These are phyloP conservation scores for Saccharomyces jurei DNA, from an alignment of 805 yeast species.

Conservation along the genomic window DNA sequence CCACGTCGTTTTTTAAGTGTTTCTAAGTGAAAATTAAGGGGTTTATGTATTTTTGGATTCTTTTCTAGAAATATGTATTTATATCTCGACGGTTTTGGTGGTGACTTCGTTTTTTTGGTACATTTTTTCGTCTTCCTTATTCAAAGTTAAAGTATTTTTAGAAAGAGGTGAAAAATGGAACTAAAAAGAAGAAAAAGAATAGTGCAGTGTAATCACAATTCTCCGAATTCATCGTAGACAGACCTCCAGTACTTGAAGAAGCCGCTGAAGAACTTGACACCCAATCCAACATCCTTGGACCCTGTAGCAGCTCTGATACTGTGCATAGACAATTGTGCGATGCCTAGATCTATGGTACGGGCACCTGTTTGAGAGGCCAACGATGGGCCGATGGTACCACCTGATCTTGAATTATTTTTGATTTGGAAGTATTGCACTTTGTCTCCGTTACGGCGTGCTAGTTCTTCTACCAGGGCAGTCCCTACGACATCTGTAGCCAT, in stretches of 20 bases:
- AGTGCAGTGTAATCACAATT: conserved; percentile 28
- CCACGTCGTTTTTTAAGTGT: background rate
- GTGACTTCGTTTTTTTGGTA: background rate
- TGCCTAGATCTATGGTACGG: conserved; percentile 72
- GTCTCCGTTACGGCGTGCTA: conserved; percentile 60
- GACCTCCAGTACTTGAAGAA: conserved; percentile 62
- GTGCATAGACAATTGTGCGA: conserved; percentile 81
- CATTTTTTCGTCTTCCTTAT: background rate
- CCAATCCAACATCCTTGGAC: conserved; percentile 67
- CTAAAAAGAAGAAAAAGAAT: background rate
- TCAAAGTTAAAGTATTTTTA: background rate
- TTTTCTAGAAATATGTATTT: background rate
- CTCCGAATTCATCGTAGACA: conserved; percentile 46
- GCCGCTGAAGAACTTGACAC: conserved; percentile 60
- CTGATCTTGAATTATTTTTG: conserved; percentile 76
- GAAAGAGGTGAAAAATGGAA: background rate
- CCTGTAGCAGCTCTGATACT: conserved; percentile 78
- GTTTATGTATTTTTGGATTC: background rate
- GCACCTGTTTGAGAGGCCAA: conserved; percentile 60
- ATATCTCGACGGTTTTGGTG: background rate
- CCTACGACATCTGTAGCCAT: conserved; percentile 79
- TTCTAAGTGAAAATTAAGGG: background rate
- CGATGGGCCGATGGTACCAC: conserved; percentile 82
- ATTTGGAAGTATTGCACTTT: conserved; percentile 75
- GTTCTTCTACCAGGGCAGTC: conserved; percentile 56